A percentile compares a stretch with the other conserved stretches of the same genome.
phyloP scores from a whole-genome alignment of 2,329 filamentous ascomycete species.

The Verticillium zaregamsianum region DNA sequence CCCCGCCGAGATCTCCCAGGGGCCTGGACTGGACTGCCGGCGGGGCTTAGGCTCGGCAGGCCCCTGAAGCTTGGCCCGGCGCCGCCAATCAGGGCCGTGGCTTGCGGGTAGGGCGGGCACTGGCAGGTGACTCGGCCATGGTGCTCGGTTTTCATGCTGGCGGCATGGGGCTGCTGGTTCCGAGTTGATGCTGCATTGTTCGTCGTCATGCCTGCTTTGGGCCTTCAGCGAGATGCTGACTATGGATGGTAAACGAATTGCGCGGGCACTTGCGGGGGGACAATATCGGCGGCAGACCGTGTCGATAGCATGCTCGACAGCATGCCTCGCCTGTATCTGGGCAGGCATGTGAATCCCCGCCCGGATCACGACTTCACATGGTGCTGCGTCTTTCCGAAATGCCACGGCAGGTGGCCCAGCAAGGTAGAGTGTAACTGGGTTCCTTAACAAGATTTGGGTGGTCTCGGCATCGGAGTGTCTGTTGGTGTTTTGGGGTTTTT shows the following conservation, averaged over 20 bases:
- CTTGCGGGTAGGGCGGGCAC: not conserved
- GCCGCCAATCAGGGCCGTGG: not conserved
- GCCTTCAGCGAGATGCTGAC: not conserved
- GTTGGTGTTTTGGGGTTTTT: no score
- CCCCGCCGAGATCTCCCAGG: not conserved
- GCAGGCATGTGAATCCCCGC: not conserved
- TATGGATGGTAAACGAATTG: not conserved
- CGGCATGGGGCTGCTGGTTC: not conserved
- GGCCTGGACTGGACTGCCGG: not conserved
- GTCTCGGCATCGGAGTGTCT: no score
- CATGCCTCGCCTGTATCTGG: not conserved
- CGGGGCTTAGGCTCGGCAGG: slow-evolving; percentile 2
- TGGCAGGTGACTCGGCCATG: not conserved
- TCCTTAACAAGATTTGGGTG: no score
- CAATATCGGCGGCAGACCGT: no score
- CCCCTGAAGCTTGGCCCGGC: not conserved
- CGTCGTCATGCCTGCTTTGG: not conserved
- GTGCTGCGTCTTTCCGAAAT: not conserved
- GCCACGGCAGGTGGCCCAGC: not conserved
- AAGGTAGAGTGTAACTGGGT: no score
- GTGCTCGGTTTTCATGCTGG: no score
- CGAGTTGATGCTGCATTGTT: not conserved
- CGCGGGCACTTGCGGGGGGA: no score
- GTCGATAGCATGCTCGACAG: no score
- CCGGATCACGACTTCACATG: not conserved